Evolutionary conservation across 1,284 basidiomycete genomes (phyloP), one percentile per base, ranked within the genome.

Genomic region (Trametes sp.): DNA sequence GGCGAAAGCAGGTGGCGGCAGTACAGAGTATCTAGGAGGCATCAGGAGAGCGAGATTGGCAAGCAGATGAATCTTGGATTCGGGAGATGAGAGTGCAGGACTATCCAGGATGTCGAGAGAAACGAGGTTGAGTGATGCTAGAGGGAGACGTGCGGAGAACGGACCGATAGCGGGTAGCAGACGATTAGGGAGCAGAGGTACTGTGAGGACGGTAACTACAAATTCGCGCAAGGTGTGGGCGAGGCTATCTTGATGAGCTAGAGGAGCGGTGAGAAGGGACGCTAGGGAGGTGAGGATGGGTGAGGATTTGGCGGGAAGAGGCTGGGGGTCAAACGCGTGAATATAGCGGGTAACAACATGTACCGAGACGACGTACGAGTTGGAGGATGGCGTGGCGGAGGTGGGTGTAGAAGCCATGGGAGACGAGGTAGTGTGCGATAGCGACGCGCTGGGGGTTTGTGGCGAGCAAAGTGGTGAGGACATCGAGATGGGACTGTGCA

Each of bases 131-230:
- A 83, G 58, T 21, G 77, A 72, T 0, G 74, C 61, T n/a, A 84
- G 73, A 9, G 85, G 84, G 38, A 87, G 75, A 13, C 78, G 77
- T 38, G 77, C 72, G 26, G 82, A 79, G 41, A 87, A 72, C 24
- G 75, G 69, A 52, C 76, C 74, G 53, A 92, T 80, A 28, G 82
- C 64, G 10, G 91, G 73, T 13, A 89, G 84, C 26, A 93, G 77
- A 9, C 89, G 86, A 72, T 92, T 88, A 1, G 87, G 90, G 1
- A 93, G 81, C 0, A 89, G 76, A 1, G 87, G 86, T 49, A 92
- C 81, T 7, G 86, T 81, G 56, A 92, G 77, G 57, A 93, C 84
- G 60, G 80, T 73, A 4, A 75, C 70, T 45, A 87, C 66, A 41
- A 88, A 70, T 21, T 74, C 74, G 21, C 71, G 69, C n/a, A 73